These are phyloP conservation scores for Pestalotiopsis sp. DNA, from an alignment of 2,329 filamentous ascomycete species.

Conservation along the genomic window DNA sequence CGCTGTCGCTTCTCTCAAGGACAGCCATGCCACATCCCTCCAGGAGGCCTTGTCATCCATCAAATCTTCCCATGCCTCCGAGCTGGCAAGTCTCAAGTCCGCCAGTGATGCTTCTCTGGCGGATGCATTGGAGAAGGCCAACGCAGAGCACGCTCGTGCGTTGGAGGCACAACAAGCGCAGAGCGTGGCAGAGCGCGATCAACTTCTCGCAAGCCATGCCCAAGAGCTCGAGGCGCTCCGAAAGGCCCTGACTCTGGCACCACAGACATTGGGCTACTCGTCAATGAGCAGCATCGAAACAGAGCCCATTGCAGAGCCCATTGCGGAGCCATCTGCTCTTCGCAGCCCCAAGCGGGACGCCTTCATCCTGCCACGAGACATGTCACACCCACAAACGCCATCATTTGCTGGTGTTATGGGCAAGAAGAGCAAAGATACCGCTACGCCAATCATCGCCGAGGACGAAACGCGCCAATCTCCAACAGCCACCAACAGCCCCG, in stretches of 20 bases:
- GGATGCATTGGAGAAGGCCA: constrained; percentile 23
- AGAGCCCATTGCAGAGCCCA: constrained; percentile 39
- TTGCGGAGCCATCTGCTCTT: constrained; percentile 35
- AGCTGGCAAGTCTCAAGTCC: constrained; percentile 25
- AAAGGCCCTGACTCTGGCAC: constrained; percentile 25
- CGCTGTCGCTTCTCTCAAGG: constrained; percentile 26
- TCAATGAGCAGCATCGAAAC: constrained; percentile 48
- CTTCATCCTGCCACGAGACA: constrained; percentile 59
- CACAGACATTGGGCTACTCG: constrained; percentile 43
- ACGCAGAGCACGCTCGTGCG: constrained; percentile 21
- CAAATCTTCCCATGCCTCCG: constrained; percentile 22
- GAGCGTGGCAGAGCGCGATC: constrained; percentile 26
- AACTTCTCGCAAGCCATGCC: constrained; percentile 28
- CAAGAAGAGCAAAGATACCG: constrained; percentile 41
- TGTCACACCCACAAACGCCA: constrained; percentile 41
- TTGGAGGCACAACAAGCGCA: constrained; percentile 27
- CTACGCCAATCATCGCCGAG: constrained; percentile 60
- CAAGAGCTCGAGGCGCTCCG: constrained; percentile 33
- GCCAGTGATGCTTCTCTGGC: constrained; percentile 24
- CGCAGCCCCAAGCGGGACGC: constrained; percentile 57
- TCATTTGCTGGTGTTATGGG: constrained; percentile 46
- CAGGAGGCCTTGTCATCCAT: constrained; percentile 26
- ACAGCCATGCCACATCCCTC: constrained; percentile 23
- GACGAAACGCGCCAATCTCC: constrained; percentile 64
- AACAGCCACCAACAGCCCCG: constrained; percentile 39